Evolutionary conservation across 768 basidiomycete genomes (phyloP).

Genomic region (Cubamyces lactineus): DNA sequence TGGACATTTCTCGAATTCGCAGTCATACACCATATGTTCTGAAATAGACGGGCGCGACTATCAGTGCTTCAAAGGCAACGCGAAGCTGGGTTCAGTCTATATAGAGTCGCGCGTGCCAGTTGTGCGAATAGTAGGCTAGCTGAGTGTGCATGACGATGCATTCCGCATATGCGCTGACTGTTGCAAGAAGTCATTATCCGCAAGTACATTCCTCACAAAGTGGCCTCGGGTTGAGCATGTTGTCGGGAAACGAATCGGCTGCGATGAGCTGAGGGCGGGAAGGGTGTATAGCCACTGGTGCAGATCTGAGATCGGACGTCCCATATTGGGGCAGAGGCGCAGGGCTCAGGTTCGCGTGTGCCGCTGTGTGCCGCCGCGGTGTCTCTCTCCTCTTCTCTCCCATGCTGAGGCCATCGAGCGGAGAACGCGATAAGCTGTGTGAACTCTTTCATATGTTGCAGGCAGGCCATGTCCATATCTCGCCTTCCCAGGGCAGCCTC

Average conservation of each 20-base stretch:
- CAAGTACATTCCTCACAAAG: too few relatives aligned
- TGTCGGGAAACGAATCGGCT: background rate
- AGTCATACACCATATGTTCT: background rate
- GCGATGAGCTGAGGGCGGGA: background rate
- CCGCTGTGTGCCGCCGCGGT: too few relatives aligned
- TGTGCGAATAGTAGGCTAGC: too few relatives aligned
- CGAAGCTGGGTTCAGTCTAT: background rate
- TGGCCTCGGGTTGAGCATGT: too few relatives aligned
- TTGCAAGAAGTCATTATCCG: too few relatives aligned
- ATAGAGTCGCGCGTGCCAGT: background rate
- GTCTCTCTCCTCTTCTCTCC: slow-evolving; percentile 9
- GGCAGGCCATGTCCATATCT: slow-evolving; percentile 23
- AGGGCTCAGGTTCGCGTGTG: background rate
- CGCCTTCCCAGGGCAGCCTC: slow-evolving; percentile 26
- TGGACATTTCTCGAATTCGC: background rate
- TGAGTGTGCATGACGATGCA: too few relatives aligned
- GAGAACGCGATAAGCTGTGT: slow-evolving; percentile 32
- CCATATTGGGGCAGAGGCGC: background rate
- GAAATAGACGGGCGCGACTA: background rate
- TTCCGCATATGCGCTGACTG: too few relatives aligned
- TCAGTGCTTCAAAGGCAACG: background rate
- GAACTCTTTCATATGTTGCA: slow-evolving; percentile 24
- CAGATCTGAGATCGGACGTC: slow-evolving; percentile 16
- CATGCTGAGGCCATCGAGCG: slow-evolving; percentile 16
- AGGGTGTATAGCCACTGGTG: slow-evolving; percentile 16